Evolutionary conservation across 2,329 filamentous ascomycete genomes (phyloP).

Genomic region (Calonectria pauciramosa): DNA sequence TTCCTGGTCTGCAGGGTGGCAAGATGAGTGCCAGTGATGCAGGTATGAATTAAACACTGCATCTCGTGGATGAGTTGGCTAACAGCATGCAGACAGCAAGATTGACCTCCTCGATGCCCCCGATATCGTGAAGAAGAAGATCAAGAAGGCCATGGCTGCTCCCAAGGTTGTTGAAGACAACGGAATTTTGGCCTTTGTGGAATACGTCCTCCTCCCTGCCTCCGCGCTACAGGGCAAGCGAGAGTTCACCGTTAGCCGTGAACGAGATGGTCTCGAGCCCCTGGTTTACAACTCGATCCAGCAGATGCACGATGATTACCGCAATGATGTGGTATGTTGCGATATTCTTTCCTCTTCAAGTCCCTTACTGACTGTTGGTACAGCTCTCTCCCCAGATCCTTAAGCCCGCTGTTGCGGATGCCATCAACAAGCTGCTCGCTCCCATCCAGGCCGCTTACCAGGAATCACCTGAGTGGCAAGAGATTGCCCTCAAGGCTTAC

Average conservation of each 20-base stretch:
- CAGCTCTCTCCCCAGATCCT: conserved; percentile 85
- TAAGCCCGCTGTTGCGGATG: conserved; percentile 85
- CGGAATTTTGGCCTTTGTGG: conserved; percentile 87
- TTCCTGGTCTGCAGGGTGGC: conserved; percentile 84
- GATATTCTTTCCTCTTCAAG: rapidly evolving
- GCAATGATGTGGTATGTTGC: conserved; percentile 77
- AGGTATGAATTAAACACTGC: conserved; percentile 55
- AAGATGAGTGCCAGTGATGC: conserved; percentile 89
- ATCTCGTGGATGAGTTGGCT: not conserved
- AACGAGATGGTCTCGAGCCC: conserved; percentile 76
- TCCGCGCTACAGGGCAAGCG: conserved; percentile 72
- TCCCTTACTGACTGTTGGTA: conserved; percentile 7
- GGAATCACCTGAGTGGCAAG: conserved; percentile 82
- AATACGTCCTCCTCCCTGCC: conserved; percentile 87
- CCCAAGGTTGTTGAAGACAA: conserved; percentile 87
- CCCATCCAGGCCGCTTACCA: conserved; percentile 84
- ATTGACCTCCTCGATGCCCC: conserved; percentile 91
- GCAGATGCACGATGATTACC: conserved; percentile 84
- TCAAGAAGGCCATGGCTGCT: conserved; percentile 85
- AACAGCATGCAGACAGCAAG: conserved; percentile 74
- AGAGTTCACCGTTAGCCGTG: conserved; percentile 77
- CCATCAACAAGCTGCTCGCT: conserved; percentile 79
- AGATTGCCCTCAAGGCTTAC: conserved; percentile 79
- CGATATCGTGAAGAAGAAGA: conserved; percentile 83
- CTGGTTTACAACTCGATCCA: conserved; percentile 84